Percentiles rank a stretch among this genome's conserved stretches.
These are phyloP conservation scores for Nakazawaea pomicola DNA, from an alignment of 805 yeast species.

Conservation along the genomic window DNA sequence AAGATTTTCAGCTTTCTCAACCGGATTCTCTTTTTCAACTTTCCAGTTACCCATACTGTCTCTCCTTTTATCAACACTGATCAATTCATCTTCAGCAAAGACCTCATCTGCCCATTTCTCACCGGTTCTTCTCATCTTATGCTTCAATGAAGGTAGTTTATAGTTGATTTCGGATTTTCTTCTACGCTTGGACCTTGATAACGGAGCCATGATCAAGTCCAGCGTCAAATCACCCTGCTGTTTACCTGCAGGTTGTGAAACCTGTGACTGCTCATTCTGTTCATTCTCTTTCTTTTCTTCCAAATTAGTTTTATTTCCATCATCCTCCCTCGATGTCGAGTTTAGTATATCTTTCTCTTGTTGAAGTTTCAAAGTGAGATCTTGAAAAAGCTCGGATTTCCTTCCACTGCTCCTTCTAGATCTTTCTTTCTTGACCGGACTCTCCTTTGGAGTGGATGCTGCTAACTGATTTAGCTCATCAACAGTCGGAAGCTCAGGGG, in stretches of 20 bases:
- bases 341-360: too few relatives aligned
- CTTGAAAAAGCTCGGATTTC: background rate
- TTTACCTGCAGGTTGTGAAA: too few relatives aligned
- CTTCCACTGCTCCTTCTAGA: background rate
- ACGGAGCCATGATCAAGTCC: too few relatives aligned
- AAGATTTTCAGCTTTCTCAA: background rate
- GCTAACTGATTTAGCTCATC: background rate
- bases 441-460: background rate
- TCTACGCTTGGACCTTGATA: slow-evolving; percentile 35
- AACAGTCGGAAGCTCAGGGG: background rate
- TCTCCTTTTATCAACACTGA: slow-evolving; percentile 3
- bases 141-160: slow-evolving; percentile 60
- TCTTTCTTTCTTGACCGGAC: background rate
- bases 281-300: background rate
- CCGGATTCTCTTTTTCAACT: background rate
- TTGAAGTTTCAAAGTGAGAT: background rate
- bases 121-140: slow-evolving; percentile 64
- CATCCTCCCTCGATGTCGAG: too few relatives aligned
- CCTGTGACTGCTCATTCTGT: background rate
- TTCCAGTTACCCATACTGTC: slow-evolving; percentile 5
- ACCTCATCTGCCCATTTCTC: slow-evolving; percentile 55
- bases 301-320: too few relatives aligned
- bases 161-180: slow-evolving; percentile 58
- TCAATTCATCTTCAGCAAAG: slow-evolving; percentile 23
- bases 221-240: too few relatives aligned